Percentiles rank a stretch among this genome's conserved stretches.
phyloP scores from a whole-genome alignment of 768 basidiomycete genomes.

The Serpula lacrymans region DNA sequence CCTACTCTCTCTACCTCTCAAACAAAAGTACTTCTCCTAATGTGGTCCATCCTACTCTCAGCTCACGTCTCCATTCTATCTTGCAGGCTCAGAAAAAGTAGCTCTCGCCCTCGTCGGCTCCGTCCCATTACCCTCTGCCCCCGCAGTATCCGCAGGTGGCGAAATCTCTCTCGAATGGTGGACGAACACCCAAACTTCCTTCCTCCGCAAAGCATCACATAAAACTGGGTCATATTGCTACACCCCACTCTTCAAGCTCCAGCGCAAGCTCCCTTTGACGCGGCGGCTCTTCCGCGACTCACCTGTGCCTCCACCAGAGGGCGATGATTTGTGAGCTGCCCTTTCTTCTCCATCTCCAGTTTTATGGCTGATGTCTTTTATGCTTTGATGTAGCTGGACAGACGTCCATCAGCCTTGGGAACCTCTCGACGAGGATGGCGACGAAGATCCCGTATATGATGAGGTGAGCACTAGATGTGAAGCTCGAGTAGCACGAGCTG shows the following conservation, averaged over 20 bases:
- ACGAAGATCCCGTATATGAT: too few relatives aligned
- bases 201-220: constrained; percentile 22
- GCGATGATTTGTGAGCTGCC: constrained; percentile 14
- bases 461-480: too few relatives aligned
- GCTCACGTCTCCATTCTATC: too few relatives aligned
- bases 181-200: constrained; percentile 13
- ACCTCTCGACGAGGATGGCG: constrained; percentile 22
- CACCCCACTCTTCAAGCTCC: constrained; percentile 26
- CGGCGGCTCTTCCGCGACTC: constrained; percentile 12
- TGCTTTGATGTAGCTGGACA: constrained; percentile 15
- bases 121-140: background rate
- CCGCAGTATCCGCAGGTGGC: constrained; percentile 13
- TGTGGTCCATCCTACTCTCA: too few relatives aligned
- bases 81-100: constrained; percentile 20
- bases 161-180: constrained; percentile 16
- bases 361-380: background rate
- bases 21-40: constrained; percentile 13
- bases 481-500: too few relatives aligned
- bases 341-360: background rate
- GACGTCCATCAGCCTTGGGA: constrained; percentile 18
- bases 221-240: constrained; percentile 16
- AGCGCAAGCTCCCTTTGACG: constrained; percentile 1
- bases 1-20: constrained; percentile 30
- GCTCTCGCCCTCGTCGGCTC: constrained; percentile 17
- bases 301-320: constrained; percentile 5